Percentiles rank a stretch among this genome's conserved stretches.
These are phyloP conservation scores for Exophiala dermatitidis DNA, from an alignment of 2,329 filamentous ascomycete species.

Conservation along the genomic window DNA sequence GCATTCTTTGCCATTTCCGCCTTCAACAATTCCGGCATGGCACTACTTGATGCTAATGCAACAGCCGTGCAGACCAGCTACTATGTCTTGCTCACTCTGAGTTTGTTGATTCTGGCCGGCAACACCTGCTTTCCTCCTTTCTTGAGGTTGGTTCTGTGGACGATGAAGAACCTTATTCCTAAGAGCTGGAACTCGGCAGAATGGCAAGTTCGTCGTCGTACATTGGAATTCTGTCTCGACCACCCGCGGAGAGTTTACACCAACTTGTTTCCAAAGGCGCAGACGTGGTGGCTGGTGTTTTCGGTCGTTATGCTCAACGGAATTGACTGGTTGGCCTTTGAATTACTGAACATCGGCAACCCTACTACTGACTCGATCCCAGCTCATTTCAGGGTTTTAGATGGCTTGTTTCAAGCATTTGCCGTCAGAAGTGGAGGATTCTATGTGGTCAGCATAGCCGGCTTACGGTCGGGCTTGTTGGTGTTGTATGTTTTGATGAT, in stretches of 20 bases:
- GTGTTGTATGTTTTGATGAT: constrained; percentile 97
- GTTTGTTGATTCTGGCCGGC: constrained; percentile 33
- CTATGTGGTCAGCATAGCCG: constrained; percentile 44
- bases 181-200: constrained; percentile 29
- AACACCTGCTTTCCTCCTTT: constrained; percentile 48
- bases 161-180: constrained; percentile 43
- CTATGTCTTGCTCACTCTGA: constrained; percentile 31
- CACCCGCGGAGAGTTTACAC: constrained; percentile 59
- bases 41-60: constrained; percentile 44
- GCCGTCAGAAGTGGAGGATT: constrained; percentile 44
- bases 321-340: constrained; percentile 44
- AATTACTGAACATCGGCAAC: constrained; percentile 44
- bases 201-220: constrained; percentile 37
- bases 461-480: constrained; percentile 47
- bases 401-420: constrained; percentile 54
- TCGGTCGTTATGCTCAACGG: constrained; percentile 48
- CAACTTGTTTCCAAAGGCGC: constrained; percentile 55
- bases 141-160: constrained; percentile 53
- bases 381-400: constrained; percentile 44
- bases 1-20: constrained; percentile 41
- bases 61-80: constrained; percentile 31
- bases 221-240: constrained; percentile 53
- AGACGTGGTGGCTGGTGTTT: constrained; percentile 52
- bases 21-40: constrained; percentile 47
- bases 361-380: constrained; percentile 40